Conservation (phyloP, 2,329 filamentous ascomycete species). For the Aphanocladium album region DNA sequence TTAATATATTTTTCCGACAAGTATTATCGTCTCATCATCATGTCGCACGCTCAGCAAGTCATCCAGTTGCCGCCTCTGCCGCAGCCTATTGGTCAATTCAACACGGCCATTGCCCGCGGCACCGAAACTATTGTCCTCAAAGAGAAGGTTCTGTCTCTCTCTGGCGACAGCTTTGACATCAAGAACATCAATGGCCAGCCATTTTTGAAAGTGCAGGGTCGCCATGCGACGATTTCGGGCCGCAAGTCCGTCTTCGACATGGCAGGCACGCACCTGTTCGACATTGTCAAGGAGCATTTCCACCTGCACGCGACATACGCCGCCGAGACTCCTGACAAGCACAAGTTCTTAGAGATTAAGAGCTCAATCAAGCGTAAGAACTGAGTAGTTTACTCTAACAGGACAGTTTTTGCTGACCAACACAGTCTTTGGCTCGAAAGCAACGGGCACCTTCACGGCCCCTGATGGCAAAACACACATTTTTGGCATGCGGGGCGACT, state of each 20-base stretch:
- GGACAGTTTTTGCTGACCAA: not conserved
- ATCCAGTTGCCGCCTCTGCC: slow-evolving; percentile 24
- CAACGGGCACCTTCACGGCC: slow-evolving; percentile 53
- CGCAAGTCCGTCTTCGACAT: slow-evolving; percentile 54
- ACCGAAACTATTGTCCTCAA: slow-evolving; percentile 50
- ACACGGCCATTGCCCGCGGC: slow-evolving; percentile 31
- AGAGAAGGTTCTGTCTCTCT: slow-evolving; percentile 57
- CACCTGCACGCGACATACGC: slow-evolving; percentile 48
- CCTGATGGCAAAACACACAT: slow-evolving; percentile 36
- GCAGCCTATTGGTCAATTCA: slow-evolving; percentile 35
- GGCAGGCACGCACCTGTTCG: slow-evolving; percentile 50
- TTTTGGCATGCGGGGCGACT: slow-evolving; percentile 57
- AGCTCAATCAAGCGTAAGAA: slow-evolving; percentile 47
- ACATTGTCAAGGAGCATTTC: slow-evolving; percentile 49
- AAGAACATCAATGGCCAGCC: slow-evolving; percentile 48
- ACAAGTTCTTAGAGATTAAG: slow-evolving; percentile 51
- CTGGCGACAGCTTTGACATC: slow-evolving; percentile 61
- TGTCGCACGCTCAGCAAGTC: not conserved
- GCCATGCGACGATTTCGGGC: slow-evolving; percentile 45
- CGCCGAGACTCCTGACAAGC: slow-evolving; percentile 39
- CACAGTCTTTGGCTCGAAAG: slow-evolving; percentile 49
- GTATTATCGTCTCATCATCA: not conserved
- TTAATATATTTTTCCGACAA: too few relatives aligned
- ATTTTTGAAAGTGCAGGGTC: slow-evolving; percentile 53
- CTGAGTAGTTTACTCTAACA: not conserved